Conservation (phyloP, 208 protist genomes). For the Leishmania arabica region DNA sequence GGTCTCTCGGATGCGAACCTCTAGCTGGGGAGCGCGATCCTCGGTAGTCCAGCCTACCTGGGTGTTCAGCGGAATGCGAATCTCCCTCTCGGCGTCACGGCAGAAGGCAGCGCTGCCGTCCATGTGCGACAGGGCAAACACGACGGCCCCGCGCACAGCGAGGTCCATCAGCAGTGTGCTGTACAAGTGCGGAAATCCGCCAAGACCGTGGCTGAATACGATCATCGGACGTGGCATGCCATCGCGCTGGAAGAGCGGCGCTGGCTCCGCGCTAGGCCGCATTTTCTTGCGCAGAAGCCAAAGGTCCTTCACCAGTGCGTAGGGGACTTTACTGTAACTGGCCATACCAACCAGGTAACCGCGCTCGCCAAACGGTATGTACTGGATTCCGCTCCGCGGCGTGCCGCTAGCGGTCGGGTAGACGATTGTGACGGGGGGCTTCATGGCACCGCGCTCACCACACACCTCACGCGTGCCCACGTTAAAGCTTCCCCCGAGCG, state of each 20-base stretch:
- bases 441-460: constrained; percentile 22
- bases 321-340: constrained; percentile 48
- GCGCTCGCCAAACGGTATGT: constrained; percentile 66
- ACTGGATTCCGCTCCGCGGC: constrained; percentile 20
- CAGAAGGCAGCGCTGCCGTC: constrained; percentile 83
- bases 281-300: constrained; percentile 34
- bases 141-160: constrained; percentile 68
- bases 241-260: constrained; percentile 41
- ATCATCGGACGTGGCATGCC: constrained; percentile 51
- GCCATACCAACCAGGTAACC: constrained; percentile 65
- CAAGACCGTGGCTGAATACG: constrained; percentile 85
- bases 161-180: constrained; percentile 66
- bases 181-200: constrained; percentile 68
- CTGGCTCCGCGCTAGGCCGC: constrained; percentile 18
- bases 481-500: constrained; percentile 53
- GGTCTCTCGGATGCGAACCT: constrained; percentile 50
- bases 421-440: constrained; percentile 65
- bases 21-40: constrained; percentile 61
- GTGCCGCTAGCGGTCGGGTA: constrained; percentile 53
- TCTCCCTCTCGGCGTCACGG: constrained; percentile 41
- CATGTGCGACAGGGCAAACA: constrained; percentile 73
- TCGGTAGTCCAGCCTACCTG: constrained; percentile 35
- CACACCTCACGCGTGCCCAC: constrained; percentile 49
- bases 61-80: constrained; percentile 39
- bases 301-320: constrained; percentile 57